Evolutionary conservation across 164 flowering plant genomes (phyloP).

Genomic region (Litsea cubeba): DNA sequence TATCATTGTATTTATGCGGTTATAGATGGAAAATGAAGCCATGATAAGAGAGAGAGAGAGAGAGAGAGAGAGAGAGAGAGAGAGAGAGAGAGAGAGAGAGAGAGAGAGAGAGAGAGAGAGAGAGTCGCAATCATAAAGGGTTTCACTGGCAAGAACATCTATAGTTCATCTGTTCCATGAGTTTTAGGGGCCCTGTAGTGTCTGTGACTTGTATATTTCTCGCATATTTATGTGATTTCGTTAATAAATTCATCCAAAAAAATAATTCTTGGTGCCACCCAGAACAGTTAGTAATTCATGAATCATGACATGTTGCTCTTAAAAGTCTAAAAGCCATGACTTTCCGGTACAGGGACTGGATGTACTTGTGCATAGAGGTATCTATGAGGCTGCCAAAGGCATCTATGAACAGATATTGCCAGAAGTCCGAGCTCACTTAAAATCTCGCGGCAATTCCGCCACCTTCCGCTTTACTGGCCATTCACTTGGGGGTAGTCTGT

Average conservation of each 20-base stretch:
- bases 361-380: constrained; percentile 91
- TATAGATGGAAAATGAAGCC: too few relatives aligned
- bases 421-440: constrained; percentile 65
- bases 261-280: background rate
- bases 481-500: constrained; percentile 95
- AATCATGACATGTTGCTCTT: too few relatives aligned
- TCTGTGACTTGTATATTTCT: too few relatives aligned
- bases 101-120: background rate
- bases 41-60: too few relatives aligned
- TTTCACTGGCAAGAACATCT: background rate
- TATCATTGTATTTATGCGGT: too few relatives aligned
- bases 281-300: background rate
- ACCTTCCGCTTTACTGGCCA: constrained; percentile 92
- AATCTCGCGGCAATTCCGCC: constrained; percentile 52
- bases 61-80: background rate
- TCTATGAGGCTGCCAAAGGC: constrained; percentile 97
- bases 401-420: constrained; percentile 92
- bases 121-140: background rate
- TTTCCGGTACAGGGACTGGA: constrained; percentile 57
- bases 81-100: too few relatives aligned
- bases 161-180: background rate
- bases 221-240: too few relatives aligned
- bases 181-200: background rate
- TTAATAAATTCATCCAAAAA: too few relatives aligned
- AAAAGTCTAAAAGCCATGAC: background rate